Percentiles rank a stretch among this genome's conserved stretches.
phyloP scores from a whole-genome alignment of 768 basidiomycete genomes.

The Lactarius vividus region DNA sequence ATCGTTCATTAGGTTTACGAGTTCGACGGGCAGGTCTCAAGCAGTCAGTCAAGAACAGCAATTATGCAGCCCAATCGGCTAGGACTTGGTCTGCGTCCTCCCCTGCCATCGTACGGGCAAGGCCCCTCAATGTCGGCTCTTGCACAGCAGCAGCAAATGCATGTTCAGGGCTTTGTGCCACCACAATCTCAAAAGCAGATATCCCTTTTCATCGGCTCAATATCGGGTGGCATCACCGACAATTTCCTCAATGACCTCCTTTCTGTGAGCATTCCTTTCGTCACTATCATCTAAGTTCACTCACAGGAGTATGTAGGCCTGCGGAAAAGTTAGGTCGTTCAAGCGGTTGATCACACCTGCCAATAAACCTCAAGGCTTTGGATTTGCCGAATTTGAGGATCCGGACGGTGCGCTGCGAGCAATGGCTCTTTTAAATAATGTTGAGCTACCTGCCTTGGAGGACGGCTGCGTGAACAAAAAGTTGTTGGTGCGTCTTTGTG shows the following conservation, averaged over 20 bases:
- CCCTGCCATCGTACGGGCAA: constrained; percentile 85
- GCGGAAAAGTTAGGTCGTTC: constrained; percentile 85
- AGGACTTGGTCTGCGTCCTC: constrained; percentile 84
- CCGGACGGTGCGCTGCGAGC: constrained; percentile 87
- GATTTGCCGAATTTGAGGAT: constrained; percentile 94
- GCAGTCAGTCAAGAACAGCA: neutral
- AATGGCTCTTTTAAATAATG: constrained; percentile 57
- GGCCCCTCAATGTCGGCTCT: constrained; percentile 90
- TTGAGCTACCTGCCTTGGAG: constrained; percentile 60
- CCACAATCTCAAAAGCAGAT: constrained; percentile 69
- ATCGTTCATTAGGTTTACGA: neutral
- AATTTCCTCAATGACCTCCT: constrained; percentile 75
- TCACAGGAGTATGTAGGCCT: constrained; percentile 54
- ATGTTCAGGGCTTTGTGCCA: constrained; percentile 59
- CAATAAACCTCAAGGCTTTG: constrained; percentile 94
- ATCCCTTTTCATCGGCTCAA: constrained; percentile 89
- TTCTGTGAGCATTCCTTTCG: constrained; percentile 49
- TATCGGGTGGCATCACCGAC: constrained; percentile 90
- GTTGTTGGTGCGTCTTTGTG: constrained; percentile 57
- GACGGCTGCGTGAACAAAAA: constrained; percentile 61
- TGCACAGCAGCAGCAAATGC: constrained; percentile 74
- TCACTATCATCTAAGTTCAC: neutral
- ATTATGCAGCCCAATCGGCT: constrained; percentile 68
- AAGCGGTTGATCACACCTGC: constrained; percentile 90
- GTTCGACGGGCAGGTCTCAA: neutral